Evolutionary conservation across 345 rosid genomes (phyloP), one percentile per base, ranked within the genome.

Genomic region (Sonneratia caseolaris): DNA sequence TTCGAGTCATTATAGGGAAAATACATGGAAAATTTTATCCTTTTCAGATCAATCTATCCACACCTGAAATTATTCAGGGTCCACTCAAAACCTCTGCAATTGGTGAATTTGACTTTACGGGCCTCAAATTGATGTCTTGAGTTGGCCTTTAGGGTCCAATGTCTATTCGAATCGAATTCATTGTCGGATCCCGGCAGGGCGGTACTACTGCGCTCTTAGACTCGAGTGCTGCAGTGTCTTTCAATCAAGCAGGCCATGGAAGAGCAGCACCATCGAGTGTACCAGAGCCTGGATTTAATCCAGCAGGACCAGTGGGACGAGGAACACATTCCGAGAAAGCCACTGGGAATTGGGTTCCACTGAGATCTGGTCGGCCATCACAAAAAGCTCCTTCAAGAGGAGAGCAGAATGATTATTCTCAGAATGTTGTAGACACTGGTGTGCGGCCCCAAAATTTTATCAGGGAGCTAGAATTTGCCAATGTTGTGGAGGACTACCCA

Each of bases 361-460:
- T 91, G 66, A 84, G 98, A 80, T 78, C 81, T 37, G 78, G 88
- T 79, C 97, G 91, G 71, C 85, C 87, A 78, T 81, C 92, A 66
- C 89, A 91, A 59, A 92, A 88, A 84, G 97, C 98, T 71, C 99
- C 99, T 78, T 95, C 98, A 57, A 87, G 97, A 75, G 98, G 99
- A 79, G 99, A 92, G 83, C 98, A 92, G 81, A 95, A 95, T 84
- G 99, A 95, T 83, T 95, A 95, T 84, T 95, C 98, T 59, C 98
- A 92, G 76, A 95, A 95, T 86, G 92, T 92, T 86, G 99, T 95
- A 72, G 99, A 95, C 79, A 95, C 99, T 77, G 99, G 98, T 48
- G 86, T 90, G 98, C 87, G 97, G 16, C 99, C 99, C 3, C 99
- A 95, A 80, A 92, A 95, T 77, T 95, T 95, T 75, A 95, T 95